phyloP scores from a whole-genome alignment of 805 yeast genomes.

The Yarrowia sp. region DNA sequence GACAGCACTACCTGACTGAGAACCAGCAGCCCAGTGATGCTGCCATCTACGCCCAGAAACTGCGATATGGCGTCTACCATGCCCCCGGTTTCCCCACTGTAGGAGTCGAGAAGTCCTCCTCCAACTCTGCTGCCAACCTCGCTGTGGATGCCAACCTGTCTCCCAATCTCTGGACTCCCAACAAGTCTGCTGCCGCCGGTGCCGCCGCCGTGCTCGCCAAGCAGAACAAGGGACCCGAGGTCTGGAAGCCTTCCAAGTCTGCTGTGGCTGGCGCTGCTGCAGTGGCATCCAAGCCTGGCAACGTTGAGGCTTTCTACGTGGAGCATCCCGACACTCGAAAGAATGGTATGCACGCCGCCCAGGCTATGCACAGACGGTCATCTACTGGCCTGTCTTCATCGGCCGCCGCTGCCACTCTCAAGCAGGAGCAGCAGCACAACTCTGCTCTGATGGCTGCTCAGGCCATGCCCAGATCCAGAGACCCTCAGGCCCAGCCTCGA shows the following conservation, averaged over 20 bases:
- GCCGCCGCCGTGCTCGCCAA: slow-evolving; percentile 42
- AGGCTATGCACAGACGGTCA: slow-evolving; percentile 27
- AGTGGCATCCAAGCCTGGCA: slow-evolving; percentile 17
- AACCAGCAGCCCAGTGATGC: slow-evolving; percentile 26
- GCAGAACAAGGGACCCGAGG: slow-evolving; percentile 38
- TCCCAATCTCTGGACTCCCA: slow-evolving; percentile 41
- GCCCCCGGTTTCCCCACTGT: slow-evolving; percentile 41
- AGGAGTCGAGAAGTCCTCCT: slow-evolving; percentile 39
- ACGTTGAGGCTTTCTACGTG: slow-evolving; percentile 23
- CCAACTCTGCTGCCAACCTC: slow-evolving; percentile 39
- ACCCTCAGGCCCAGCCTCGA: slow-evolving; percentile 24
- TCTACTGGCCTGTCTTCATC: slow-evolving; percentile 34
- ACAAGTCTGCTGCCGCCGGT: slow-evolving; percentile 36
- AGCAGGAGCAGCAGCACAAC: slow-evolving; percentile 25
- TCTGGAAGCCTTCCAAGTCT: slow-evolving; percentile 36
- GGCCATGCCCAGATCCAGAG: slow-evolving; percentile 22
- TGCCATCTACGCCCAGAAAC: slow-evolving; percentile 37
- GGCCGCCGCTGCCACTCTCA: slow-evolving; percentile 35
- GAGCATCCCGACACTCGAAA: slow-evolving; percentile 28
- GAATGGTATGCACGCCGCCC: slow-evolving; percentile 25
- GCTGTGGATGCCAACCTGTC: slow-evolving; percentile 39
- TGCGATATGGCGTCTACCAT: slow-evolving; percentile 39
- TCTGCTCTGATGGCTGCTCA: slow-evolving; percentile 22
- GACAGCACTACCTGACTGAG: slow-evolving; percentile 19
- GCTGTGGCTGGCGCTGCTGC: slow-evolving; percentile 26